Evolutionary conservation across 495 filamentous ascomycete genomes (phyloP), one percentile per base, ranked within the genome.

Genomic region (Chaetomium cochliodes): DNA sequence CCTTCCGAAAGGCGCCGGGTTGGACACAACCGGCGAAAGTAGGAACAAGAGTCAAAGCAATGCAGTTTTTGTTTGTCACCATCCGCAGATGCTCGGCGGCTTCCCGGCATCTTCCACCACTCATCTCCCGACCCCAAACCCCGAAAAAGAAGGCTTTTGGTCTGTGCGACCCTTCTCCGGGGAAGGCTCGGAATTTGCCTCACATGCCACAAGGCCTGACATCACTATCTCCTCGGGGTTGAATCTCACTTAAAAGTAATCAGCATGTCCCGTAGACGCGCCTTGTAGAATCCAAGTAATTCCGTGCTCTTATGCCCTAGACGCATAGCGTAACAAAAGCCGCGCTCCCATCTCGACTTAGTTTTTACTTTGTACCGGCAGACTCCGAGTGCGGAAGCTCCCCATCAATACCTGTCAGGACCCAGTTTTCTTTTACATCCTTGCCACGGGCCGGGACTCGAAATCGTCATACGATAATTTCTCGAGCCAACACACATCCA

Each of bases 141-240:
- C 49, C 49, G 7, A 60, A 44, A 55, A 16, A 25, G 51, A 56
- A 61, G 47, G 30, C 60, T 62, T 50, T 16, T 62, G 60, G 61
- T 23, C 44, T 47, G 62, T 61, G 67, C 60, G 16, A n/a, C 15
- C 2, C 30, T 0, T n/a, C 16, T 20, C 46, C 66, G 67, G 67
- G 52, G 61, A 65, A 62, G 51, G 41, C 61, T 70, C 68, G 68
- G 68, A 44, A 52, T 58, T 60, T 65, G 39, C 26, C 50, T 51
- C 55, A 15, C 22, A 20, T 15, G 18, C 9, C 22, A 50, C 33
- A 8, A 8, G 25, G 25, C 20, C 39, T 67, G 65, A 67, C 60
- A 64, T 64, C 61, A 67, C 61, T 50, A 62, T 62, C 49, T 53
- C 59, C 50, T 46, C 37, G 50, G 60, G 39, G 39, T 11, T 2